Evolutionary conservation across 495 filamentous ascomycete genomes (phyloP), one percentile per base, ranked within the genome.

Genomic region (Aspergillus hancockii): DNA sequence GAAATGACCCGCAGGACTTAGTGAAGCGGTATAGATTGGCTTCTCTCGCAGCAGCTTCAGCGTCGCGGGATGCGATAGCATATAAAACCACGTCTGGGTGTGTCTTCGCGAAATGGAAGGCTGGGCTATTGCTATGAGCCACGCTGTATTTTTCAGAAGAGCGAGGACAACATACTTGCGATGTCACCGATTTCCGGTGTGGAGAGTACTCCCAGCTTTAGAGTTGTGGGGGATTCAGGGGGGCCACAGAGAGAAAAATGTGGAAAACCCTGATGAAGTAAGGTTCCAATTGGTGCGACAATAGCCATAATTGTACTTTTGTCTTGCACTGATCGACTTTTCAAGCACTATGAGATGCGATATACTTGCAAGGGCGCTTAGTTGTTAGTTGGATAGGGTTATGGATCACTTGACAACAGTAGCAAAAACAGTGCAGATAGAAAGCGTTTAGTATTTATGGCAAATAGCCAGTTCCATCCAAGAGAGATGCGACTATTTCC

Each of bases 121-220:
- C 67, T 68, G 31, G 16, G 3, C 7, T n/a, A 41, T 41, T 14
- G 2, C 5, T 14, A 41, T 41, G 38, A n/a, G 38, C 38, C 38
- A 41, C 14, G 3, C 12, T 41, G 38, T 7, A 28, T 16, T 41
- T 18, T 41, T 6, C n/a, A 16, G 7, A 41, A 41, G 5, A 10
- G 8, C 22, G 19, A 16, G 32, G 25, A 28, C 21, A 1, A 63
- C 55, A n/a, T 59, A 70, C 67, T 41, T 3, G 62, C 59, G 22
- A 59, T 56, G 18, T 61, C 46, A 43, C 67, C 62, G 49, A 69
- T 67, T 14, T 63, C 41, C 3, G 66, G 61, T 10, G 63, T 55
- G 1, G 66, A 64, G 10, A 71, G 36, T 7, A 71, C 64, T 30
- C 68, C 68, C 2, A 69, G 28, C 47, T 62, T 66, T 25, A 71